These are phyloP conservation scores for Botryotinia narcissicola DNA, from an alignment of 2,329 filamentous ascomycete genomes.

Conservation along the genomic window DNA sequence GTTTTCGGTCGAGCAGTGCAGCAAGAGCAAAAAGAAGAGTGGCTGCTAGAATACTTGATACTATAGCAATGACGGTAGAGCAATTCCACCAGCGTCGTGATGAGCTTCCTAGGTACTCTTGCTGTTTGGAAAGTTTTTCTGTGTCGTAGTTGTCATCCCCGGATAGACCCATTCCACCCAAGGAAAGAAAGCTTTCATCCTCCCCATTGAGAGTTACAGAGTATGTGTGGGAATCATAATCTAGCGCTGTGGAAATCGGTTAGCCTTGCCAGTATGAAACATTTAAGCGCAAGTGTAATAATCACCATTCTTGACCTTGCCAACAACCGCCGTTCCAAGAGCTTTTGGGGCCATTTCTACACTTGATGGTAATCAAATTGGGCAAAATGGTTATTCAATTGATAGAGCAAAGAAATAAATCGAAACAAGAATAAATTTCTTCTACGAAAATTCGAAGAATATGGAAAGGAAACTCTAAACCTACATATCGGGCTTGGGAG, in stretches of 20 bases:
- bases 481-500: not conserved
- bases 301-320: not conserved
- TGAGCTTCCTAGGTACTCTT: not conserved
- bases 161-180: not conserved
- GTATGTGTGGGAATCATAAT: not conserved
- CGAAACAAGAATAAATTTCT: not conserved
- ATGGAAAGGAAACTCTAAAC: not conserved
- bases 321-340: not conserved
- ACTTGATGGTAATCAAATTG: not conserved
- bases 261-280: not conserved
- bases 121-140: not conserved
- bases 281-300: not conserved
- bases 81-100: not conserved
- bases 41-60: not conserved
- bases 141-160: not conserved
- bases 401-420: not conserved
- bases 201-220: not conserved
- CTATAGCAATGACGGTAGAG: not conserved
- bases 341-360: not conserved
- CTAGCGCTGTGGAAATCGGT: not conserved
- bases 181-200: not conserved
- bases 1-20: not conserved
- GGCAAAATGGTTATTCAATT: not conserved
- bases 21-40: not conserved
- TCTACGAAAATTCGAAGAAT: not conserved